Conservation (phyloP, 495 filamentous ascomycete species). For the Aspergillus cristatus region DNA sequence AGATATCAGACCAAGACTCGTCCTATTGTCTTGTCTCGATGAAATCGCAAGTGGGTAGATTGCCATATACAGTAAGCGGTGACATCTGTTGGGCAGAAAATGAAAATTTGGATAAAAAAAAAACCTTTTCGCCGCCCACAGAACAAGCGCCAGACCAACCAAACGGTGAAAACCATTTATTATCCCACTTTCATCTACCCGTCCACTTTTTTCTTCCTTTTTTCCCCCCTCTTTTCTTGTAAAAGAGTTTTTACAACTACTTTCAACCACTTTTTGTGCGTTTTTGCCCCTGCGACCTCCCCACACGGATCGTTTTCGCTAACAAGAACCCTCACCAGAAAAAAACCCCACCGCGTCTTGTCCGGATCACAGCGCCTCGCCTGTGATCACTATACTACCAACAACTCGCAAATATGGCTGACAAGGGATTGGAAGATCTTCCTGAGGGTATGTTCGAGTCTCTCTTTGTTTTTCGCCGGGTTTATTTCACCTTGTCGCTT, state of each 20-base stretch:
- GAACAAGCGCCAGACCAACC: too few relatives aligned
- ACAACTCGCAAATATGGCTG: slow-evolving; percentile 86
- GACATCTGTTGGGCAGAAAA: too few relatives aligned
- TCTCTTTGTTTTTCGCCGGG: slow-evolving; percentile 3
- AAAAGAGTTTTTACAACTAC: slow-evolving; percentile 24
- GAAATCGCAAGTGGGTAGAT: too few relatives aligned
- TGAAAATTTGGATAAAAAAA: too few relatives aligned
- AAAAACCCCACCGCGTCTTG: slow-evolving; percentile 31
- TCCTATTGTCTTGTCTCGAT: too few relatives aligned
- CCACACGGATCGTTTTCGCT: slow-evolving; percentile 29
- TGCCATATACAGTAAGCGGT: too few relatives aligned
- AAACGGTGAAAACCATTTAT: too few relatives aligned
- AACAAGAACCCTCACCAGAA: slow-evolving; percentile 15
- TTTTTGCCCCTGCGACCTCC: slow-evolving; percentile 10
- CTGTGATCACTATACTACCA: slow-evolving; percentile 58
- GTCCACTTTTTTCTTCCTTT: not conserved
- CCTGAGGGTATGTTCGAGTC: slow-evolving; percentile 60
- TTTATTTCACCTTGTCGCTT: slow-evolving; percentile 6
- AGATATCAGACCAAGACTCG: too few relatives aligned
- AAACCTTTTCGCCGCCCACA: too few relatives aligned
- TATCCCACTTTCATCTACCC: not conserved
- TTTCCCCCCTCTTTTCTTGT: not conserved
- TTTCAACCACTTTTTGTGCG: slow-evolving; percentile 37
- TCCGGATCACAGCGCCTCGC: slow-evolving; percentile 50
- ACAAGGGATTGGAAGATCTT: slow-evolving; percentile 95